Conservation (phyloP, 1,284 basidiomycete genomes). For the Chondrostereum purpureum region DNA sequence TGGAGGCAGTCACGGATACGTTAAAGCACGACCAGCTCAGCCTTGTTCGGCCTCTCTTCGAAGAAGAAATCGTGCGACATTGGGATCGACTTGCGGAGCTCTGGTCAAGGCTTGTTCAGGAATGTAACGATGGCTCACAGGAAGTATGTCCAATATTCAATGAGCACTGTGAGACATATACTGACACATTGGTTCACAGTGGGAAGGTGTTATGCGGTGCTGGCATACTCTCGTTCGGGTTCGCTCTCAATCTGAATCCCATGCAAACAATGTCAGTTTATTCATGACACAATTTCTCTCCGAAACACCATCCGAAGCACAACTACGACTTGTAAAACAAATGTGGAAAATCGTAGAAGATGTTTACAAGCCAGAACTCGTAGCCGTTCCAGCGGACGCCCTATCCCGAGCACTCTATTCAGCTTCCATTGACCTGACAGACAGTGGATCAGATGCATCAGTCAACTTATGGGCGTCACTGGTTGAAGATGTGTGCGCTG, state of each 20-base stretch:
- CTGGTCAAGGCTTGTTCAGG: slow-evolving; percentile 25
- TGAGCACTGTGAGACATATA: slow-evolving; percentile 17
- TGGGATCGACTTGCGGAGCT: slow-evolving; percentile 35
- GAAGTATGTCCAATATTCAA: slow-evolving; percentile 13
- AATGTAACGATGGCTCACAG: not conserved
- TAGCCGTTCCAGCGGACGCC: not conserved
- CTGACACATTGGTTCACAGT: slow-evolving; percentile 4
- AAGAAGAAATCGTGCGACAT: slow-evolving; percentile 35
- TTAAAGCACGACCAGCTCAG: no score
- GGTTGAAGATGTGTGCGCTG: not conserved
- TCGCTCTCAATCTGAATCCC: slow-evolving; percentile 35
- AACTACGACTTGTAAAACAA: not conserved
- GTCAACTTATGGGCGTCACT: no score
- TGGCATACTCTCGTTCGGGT: slow-evolving; percentile 51
- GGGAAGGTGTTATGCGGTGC: slow-evolving; percentile 33
- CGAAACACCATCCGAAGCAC: slow-evolving; percentile 22
- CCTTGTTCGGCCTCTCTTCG: slow-evolving; percentile 32
- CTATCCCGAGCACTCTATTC: not conserved
- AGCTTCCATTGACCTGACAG: not conserved
- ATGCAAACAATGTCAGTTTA: no score
- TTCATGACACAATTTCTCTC: no score
- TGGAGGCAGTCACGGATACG: slow-evolving; percentile 10
- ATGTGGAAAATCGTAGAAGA: not conserved
- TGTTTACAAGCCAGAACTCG: not conserved
- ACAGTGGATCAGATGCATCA: not conserved